Evolutionary conservation across 495 filamentous ascomycete genomes (phyloP).

Genomic region (Hapsidospora chrysogenum): DNA sequence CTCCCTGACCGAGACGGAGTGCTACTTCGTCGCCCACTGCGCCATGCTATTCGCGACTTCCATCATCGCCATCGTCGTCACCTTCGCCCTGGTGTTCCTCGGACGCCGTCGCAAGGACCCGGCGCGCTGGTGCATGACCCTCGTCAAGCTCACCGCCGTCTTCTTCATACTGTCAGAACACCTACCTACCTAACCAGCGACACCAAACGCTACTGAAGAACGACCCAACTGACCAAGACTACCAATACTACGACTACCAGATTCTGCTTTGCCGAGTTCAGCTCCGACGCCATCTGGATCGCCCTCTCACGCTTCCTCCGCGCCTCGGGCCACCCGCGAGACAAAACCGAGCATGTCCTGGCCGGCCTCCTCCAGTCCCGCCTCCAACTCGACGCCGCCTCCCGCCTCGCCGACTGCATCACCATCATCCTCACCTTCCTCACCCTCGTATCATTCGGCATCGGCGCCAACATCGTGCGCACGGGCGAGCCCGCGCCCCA

Average conservation of each 20-base stretch:
- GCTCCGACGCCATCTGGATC: background rate
- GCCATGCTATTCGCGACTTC: background rate
- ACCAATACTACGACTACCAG: background rate
- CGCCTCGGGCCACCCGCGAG: background rate
- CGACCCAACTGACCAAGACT: background rate
- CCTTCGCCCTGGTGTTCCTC: background rate
- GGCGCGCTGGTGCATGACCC: background rate
- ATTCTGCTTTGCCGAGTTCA: background rate
- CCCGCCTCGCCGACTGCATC: background rate
- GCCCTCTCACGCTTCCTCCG: background rate
- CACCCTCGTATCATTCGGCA: background rate
- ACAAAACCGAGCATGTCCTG: background rate
- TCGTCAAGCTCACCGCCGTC: background rate
- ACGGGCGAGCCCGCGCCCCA: background rate
- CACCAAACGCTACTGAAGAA: too few species aligned
- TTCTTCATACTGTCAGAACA: background rate
- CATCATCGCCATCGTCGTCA: background rate
- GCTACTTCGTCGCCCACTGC: background rate
- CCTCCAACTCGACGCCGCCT: background rate
- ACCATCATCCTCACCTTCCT: background rate
- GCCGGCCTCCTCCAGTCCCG: background rate
- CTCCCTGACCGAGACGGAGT: background rate
- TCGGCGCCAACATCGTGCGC: background rate
- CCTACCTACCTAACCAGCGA: too few species aligned
- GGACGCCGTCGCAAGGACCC: background rate